A percentile compares a stretch with the other conserved stretches of the same genome.
Evolutionary conservation across 1,284 basidiomycete genomes (phyloP).

Genomic region (Mycosarcoma maydis): DNA sequence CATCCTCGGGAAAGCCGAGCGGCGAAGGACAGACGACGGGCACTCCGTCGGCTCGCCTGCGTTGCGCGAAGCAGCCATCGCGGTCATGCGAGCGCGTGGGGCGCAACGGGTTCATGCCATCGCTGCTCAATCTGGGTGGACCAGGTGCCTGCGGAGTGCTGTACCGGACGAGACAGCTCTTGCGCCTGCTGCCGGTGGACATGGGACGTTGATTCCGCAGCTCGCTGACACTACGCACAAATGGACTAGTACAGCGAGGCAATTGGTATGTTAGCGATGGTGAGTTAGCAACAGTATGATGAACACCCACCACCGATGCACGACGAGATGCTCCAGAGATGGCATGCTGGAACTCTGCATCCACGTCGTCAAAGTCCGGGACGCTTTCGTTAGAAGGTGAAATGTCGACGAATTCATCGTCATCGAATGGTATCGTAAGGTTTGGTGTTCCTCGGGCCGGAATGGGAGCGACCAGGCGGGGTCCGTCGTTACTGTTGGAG

Average conservation of each 20-base stretch:
- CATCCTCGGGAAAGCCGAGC: constrained; percentile 19
- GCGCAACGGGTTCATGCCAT: constrained; percentile 23
- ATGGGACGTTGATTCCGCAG: constrained; percentile 1
- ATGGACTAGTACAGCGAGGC: constrained; percentile 9
- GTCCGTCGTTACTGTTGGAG: constrained; percentile 1
- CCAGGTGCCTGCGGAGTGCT: constrained; percentile 33
- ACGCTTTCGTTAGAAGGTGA: constrained; percentile 23
- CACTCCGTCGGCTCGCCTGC: constrained; percentile 27
- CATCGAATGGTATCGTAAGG: constrained; percentile 8
- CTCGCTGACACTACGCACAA: constrained; percentile 11
- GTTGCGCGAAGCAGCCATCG: constrained; percentile 6
- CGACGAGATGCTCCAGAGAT: constrained; percentile 8
- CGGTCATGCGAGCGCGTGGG: constrained; percentile 23
- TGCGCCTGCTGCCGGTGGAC: constrained; percentile 5
- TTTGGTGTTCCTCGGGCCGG: constrained; percentile 20
- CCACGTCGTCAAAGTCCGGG: constrained; percentile 28
- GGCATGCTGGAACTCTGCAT: constrained; percentile 29
- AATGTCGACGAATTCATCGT: constrained; percentile 11
- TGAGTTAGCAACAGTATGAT: not conserved
- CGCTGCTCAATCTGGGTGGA: constrained; percentile 9
- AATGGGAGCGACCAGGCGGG: constrained; percentile 27
- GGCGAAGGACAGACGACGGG: constrained; percentile 27
- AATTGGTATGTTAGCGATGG: not conserved
- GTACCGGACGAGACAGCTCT: constrained; percentile 33
- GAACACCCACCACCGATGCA: not conserved